These are phyloP conservation scores for Populus trichocarpa DNA, from an alignment of 441 rosid species.

Conservation along the genomic window DNA sequence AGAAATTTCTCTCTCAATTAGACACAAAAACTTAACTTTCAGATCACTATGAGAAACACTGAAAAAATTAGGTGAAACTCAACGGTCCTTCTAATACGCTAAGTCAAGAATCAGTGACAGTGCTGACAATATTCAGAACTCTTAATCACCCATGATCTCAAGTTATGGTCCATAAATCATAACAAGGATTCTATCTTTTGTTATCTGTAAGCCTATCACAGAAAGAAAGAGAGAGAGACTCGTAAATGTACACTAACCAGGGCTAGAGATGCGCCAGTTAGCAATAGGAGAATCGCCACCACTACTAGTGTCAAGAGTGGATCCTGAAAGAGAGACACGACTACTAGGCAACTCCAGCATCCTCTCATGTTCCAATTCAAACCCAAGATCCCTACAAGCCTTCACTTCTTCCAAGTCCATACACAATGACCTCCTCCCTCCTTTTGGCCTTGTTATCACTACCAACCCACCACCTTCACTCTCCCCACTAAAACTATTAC, in stretches of 20 bases:
- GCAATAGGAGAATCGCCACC: conserved; percentile 80
- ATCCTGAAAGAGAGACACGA: conserved; percentile 52
- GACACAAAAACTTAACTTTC: neutral
- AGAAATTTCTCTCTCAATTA: neutral
- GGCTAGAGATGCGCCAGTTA: conserved; percentile 88
- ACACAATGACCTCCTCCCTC: conserved; percentile 60
- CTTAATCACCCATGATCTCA: neutral
- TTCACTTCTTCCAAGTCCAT: conserved; percentile 76
- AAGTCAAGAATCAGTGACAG: too few species aligned
- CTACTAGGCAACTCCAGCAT: conserved; percentile 49
- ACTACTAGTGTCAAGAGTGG: conserved; percentile 63
- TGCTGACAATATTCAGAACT: neutral
- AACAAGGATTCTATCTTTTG: neutral
- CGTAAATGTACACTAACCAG: conserved; percentile 46
- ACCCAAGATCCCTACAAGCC: conserved; percentile 82
- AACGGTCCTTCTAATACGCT: too few species aligned
- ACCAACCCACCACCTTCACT: conserved; percentile 50
- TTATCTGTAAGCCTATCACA: neutral
- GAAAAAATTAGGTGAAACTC: neutral
- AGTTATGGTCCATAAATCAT: neutral
- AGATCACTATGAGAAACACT: neutral
- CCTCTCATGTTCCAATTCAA: conserved; percentile 65
- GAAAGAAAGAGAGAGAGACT: neutral
- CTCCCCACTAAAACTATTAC: conserved; percentile 40
- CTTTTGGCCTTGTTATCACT: conserved; percentile 70